These are phyloP conservation scores for Aspergillus ochraceus DNA, from an alignment of 2,329 filamentous ascomycete genomes.

Conservation along the genomic window DNA sequence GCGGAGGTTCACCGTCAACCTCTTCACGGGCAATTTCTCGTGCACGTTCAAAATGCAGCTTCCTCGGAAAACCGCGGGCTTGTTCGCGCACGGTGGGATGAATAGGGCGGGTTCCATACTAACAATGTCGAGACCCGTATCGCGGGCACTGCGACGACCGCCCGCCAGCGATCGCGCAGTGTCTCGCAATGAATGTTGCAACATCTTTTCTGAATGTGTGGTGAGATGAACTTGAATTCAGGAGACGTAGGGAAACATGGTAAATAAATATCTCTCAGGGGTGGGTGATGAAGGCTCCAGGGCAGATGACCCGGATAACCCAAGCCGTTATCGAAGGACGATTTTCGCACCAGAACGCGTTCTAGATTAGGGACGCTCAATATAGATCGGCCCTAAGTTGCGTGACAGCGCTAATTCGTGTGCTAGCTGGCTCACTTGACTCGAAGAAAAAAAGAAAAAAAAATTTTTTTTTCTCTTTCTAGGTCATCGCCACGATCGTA, in stretches of 20 bases:
- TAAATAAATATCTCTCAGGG: not conserved
- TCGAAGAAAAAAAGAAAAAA: not conserved
- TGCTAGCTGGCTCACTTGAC: slow-evolving; percentile 4
- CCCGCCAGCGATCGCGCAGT: slow-evolving; percentile 1
- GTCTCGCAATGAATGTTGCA: slow-evolving; percentile 1
- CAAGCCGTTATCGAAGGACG: not conserved
- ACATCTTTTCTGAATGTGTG: not conserved
- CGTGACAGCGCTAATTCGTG: slow-evolving; percentile 1
- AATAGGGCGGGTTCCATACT: slow-evolving; percentile 16
- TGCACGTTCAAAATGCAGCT: slow-evolving; percentile 11
- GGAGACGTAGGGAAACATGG: not conserved
- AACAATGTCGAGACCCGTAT: slow-evolving; percentile 7
- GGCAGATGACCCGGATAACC: not conserved
- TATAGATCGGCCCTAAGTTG: slow-evolving; percentile 4
- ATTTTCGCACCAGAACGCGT: slow-evolving; percentile 5
- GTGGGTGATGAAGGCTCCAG: too few relatives aligned
- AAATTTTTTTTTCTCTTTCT: not conserved
- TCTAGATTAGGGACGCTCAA: not conserved
- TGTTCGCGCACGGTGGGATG: slow-evolving; percentile 13
- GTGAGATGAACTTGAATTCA: not conserved
- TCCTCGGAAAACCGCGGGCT: slow-evolving; percentile 16
- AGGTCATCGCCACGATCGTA: not conserved
- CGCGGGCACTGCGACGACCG: slow-evolving; percentile 1
- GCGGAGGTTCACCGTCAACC: slow-evolving; percentile 11
- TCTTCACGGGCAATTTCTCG: slow-evolving; percentile 6